These are phyloP conservation scores for Aurifilum marmelostoma DNA, from an alignment of 2,329 filamentous ascomycete genomes.

Conservation along the genomic window DNA sequence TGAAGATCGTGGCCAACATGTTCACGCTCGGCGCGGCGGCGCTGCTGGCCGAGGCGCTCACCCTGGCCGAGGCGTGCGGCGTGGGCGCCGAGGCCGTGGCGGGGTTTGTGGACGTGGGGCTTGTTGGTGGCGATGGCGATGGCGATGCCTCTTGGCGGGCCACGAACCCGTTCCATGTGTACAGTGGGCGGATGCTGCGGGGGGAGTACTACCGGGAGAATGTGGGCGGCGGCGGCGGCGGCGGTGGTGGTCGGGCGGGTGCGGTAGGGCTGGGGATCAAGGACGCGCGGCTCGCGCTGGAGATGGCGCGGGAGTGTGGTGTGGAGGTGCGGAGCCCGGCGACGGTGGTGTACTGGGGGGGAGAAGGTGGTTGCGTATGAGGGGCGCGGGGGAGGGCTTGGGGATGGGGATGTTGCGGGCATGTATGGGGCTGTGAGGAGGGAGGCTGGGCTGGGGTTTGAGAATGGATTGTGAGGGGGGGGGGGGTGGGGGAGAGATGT, in stretches of 20 bases:
- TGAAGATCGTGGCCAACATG: constrained; percentile 20
- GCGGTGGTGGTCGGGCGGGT: not conserved
- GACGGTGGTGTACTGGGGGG: not conserved
- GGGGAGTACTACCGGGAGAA: constrained; percentile 5
- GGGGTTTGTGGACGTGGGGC: constrained; percentile 1
- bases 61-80: constrained; percentile 16
- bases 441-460: constrained; percentile 12
- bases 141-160: not conserved
- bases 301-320: constrained; percentile 2
- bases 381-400: not conserved
- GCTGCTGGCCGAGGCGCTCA: constrained; percentile 12
- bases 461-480: constrained; percentile 2
- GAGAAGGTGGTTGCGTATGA: constrained; percentile 6
- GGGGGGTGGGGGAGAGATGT: too few species aligned
- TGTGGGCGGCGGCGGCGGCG: too few species aligned
- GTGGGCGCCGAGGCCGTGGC: not conserved
- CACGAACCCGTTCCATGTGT: constrained; percentile 1
- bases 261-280: constrained; percentile 11
- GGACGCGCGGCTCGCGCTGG: constrained; percentile 1
- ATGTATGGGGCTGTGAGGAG: constrained; percentile 18
- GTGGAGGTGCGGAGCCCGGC: not conserved
- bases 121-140: not conserved
- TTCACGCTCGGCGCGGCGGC: not conserved
- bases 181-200: constrained; percentile 5
- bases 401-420: constrained; percentile 18